Evolutionary conservation across 208 protist genomes (phyloP), one percentile per base, ranked within the genome.

Genomic region (Wallacemonas sp.): DNA sequence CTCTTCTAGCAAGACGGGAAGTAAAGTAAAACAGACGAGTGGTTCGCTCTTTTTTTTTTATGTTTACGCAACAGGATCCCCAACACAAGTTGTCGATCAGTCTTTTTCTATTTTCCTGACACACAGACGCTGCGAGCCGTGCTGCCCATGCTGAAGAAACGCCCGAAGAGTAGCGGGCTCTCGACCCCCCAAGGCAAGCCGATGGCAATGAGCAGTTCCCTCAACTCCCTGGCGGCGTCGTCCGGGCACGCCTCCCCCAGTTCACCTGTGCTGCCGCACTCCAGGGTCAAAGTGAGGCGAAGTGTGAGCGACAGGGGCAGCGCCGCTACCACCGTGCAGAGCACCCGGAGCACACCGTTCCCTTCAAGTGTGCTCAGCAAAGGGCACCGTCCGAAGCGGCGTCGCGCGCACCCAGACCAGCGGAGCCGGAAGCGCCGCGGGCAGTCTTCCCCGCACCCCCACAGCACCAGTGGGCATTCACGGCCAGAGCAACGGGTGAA

Each of bases 391-490:
- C 17, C 45, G 5, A 53, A 53, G 1, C 24, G 24, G 10, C 45
- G 24, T 17, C 45, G 5, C 10, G 22, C 53, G 29, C 36, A n/a
- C n/a, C n/a, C n/a, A n/a, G n/a, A n/a, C n/a, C n/a, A n/a, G n/a
- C n/a, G n/a, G n/a, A n/a, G n/a, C n/a, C n/a, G n/a, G n/a, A n/a
- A n/a, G n/a, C n/a, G n/a, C n/a, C n/a, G n/a, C n/a, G n/a, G n/a
- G n/a, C n/a, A n/a, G n/a, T n/a, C n/a, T n/a, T 50, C 19, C 44
- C 44, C 44, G 44, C 44, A 10, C 44, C 44, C 44, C 44, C 6
- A 50, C 44, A 50, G 44, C 44, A 22, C 8, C 44, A 50, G 44
- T n/a, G n/a, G n/a, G n/a, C n/a, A n/a, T n/a, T n/a, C n/a, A n/a
- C n/a, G n/a, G n/a, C n/a, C n/a, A n/a, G n/a, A n/a, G n/a, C n/a